Conservation (phyloP, 495 filamentous ascomycete genomes). For the Collariella sp. region DNA sequence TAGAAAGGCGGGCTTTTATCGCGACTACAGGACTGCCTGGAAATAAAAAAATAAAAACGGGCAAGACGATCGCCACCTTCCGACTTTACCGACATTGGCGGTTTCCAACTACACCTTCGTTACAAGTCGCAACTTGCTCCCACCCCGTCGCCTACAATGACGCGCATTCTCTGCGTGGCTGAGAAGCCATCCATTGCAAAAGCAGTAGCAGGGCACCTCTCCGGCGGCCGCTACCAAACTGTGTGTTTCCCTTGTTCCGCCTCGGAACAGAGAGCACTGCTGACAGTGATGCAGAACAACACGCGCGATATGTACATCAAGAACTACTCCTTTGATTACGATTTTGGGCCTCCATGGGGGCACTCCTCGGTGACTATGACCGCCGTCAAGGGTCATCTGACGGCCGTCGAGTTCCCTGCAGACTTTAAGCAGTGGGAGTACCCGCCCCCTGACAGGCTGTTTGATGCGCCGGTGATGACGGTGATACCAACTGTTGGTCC, state of each 20-base stretch:
- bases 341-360: conserved; percentile 76
- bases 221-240: conserved; percentile 59
- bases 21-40: neutral
- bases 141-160: conserved; percentile 21
- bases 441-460: conserved; percentile 68
- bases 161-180: conserved; percentile 78
- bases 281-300: conserved; percentile 33
- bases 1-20: neutral
- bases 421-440: conserved; percentile 70
- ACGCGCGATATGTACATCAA: conserved; percentile 69
- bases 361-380: conserved; percentile 83
- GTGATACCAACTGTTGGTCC: conserved; percentile 52
- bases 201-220: conserved; percentile 82
- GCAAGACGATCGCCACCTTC: neutral
- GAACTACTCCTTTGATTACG: conserved; percentile 87
- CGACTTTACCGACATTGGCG: neutral
- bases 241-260: conserved; percentile 42
- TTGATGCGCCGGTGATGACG: conserved; percentile 68
- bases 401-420: conserved; percentile 57
- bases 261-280: neutral
- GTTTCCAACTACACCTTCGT: neutral
- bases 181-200: conserved; percentile 96
- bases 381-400: conserved; percentile 79
- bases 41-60: neutral
- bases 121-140: neutral